Base-by-base conservation (phyloP, 768 basidiomycete species). In the Cytidiella melzeri region DNA sequence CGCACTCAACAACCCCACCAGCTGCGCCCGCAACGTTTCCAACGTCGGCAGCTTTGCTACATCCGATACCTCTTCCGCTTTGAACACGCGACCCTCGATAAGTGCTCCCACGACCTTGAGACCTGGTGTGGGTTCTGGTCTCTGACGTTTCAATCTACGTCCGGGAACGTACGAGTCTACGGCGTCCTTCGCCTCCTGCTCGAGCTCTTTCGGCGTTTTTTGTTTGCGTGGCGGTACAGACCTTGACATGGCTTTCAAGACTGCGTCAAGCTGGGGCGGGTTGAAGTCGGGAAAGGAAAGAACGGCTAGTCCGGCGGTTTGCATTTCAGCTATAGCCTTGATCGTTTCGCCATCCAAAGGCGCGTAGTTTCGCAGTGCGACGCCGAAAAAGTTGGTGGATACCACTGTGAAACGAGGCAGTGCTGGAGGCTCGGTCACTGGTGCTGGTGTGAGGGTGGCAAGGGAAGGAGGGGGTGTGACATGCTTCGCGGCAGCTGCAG, bases 1-100 rank as follows among this genome's bases (percentile, higher is more conserved):
- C 12, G 81, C 73, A 50, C 84, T 84, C 52, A 97, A 64, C 67
- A 96, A 54, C 6, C 92, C 93, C 12, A 94, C 84, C 48, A 97
- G 75, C 66, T 95, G 92, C 15, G 83, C 83, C 45, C 86, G 69
- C 52, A 96, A 65, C 2, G 80, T 83, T 34, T 87, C 85, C 59
- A 95, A 66, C 39, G 84, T 79, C 19, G 92, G 93, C 45, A 95
- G 67, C 57, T 81, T 79, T 26, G 83, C 79, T 4, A 92, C 79
- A 12, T 79, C 73, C 61, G 73, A 69, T 47, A 92, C 68, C 4
- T 75, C 74, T 9, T 73, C 66, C 18, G 78, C 73, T 45, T 80
- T 70, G 63, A 93, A 78, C 48, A 89, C 71, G 52, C 76, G 71
- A 28, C 83, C 83, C 60, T 94, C 92, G 53, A 94, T 74, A 45